Base-by-base conservation (phyloP, 2,329 filamentous ascomycete species). In the Diaporthe longicolla region DNA sequence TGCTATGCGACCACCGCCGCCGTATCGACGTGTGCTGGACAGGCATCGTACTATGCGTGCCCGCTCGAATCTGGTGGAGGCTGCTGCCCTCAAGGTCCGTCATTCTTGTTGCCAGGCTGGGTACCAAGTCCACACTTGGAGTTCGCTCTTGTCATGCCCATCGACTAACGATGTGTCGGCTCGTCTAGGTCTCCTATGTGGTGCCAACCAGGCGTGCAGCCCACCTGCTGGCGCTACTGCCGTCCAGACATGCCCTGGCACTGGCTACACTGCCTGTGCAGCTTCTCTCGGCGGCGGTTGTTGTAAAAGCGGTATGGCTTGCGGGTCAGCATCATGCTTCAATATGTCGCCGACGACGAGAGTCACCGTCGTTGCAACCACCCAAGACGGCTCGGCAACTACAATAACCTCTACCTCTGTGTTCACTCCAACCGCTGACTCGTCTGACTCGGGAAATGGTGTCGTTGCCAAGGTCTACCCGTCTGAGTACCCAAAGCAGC, bases 261-360 rank as follows among this genome's bases (percentile, higher is more conserved):
- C 81, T 2, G 83, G 81, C 74, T 87, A 85, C 61, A 87, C 84
- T 71, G 81, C 85, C 4, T 91, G 89, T 73, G 85, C 89, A 1
- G 77, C 85, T 7, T 87, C 86, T 1, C 76, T 88, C 5, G 86
- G 85, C 69, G 87, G 85, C 73, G 89, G 89, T 0, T 91, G 89
- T 76, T 91, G 89, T 77, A 80, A 80, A 3, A 84, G 80, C 61
- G 86, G 86, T 6, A 84, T 87, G 83, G 86, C 80, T 35, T 91
- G 89, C 77, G 89, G 84, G 3, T 70, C 79, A 2, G 81, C 78
- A 24, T 79, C 78, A 19, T 91, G 89, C 77, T 90, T 88, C 74
- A 82, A 85, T 1, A 88, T 86, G 0, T 81, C 81, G 0, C 84
- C 87, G 1, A 78, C 82, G 1, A 89, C 88, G 0, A 81, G 83